Conservation (phyloP, 768 basidiomycete species). For the Termitomyces sp. region DNA sequence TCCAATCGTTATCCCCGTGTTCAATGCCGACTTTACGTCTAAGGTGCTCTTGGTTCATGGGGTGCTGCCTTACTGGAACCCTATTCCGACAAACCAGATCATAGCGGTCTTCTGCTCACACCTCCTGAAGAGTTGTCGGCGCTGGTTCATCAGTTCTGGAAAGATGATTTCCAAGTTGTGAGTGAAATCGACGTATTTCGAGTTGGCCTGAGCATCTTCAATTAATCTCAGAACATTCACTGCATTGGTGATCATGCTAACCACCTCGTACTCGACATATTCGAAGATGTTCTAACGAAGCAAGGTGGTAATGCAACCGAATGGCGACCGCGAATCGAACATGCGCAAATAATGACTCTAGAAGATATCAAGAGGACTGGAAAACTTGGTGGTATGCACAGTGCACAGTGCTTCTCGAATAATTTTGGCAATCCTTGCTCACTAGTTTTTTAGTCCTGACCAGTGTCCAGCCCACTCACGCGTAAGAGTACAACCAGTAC, state of each 20-base stretch:
- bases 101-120: slow-evolving; percentile 63
- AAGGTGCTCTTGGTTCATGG: slow-evolving; percentile 87
- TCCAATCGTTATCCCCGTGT: neutral
- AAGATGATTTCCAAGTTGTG: slow-evolving; percentile 82
- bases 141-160: slow-evolving; percentile 58
- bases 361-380: slow-evolving; percentile 68
- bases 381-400: slow-evolving; percentile 59
- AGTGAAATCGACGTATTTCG: slow-evolving; percentile 18
- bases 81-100: slow-evolving; percentile 75
- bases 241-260: slow-evolving; percentile 90
- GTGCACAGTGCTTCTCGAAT: slow-evolving; percentile 13
- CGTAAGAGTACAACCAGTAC: slow-evolving; percentile 37
- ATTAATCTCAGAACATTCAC: slow-evolving; percentile 64
- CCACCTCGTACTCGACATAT: slow-evolving; percentile 75
- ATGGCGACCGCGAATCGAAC: slow-evolving; percentile 81
- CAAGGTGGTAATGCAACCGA: slow-evolving; percentile 31
- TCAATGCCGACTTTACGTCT: neutral
- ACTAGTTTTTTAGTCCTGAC: slow-evolving; percentile 58
- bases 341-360: slow-evolving; percentile 80
- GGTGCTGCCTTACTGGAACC: slow-evolving; percentile 86
- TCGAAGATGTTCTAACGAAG: slow-evolving; percentile 52
- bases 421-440: neutral
- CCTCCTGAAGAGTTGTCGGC: slow-evolving; percentile 45
- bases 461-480: slow-evolving; percentile 92
- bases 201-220: neutral